Base-by-base conservation (phyloP, 23 red algal genomes). In the Gracilariopsis chorda region DNA sequence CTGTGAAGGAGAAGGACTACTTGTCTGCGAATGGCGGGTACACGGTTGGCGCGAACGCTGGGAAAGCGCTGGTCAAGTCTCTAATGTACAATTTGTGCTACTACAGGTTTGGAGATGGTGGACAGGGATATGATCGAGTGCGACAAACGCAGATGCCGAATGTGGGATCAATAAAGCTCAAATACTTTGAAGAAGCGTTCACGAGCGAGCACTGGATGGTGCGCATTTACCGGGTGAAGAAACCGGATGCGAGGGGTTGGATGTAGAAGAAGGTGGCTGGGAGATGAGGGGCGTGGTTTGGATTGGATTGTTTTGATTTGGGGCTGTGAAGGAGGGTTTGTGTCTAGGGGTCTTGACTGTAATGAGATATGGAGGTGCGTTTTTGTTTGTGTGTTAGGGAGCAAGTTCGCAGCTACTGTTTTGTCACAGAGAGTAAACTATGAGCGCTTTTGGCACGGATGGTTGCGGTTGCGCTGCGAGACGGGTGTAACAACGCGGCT, bases 161-260 rank as follows among this genome's bases (percentile, higher is more conserved):
- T 47, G 70, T 65, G 44, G 24, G 49, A 16, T 62, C 57, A 24
- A 91, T 98, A 36, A 84, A 78, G 45, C 86, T 99, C 24, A 84
- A 91, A 47, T 93, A 95, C 70, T 99, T 99, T 93, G 97, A 99
- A 78, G 97, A 99, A 58, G 97, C 97, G 64, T 99, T 99, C 65
- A 95, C 97, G 35, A 94, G 90, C 24, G 93, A 95, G 51, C 67
- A 95, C 46, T 99, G 93, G 93, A 93, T 99, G 51, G 97, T 99
- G 21, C 93, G 97, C 16, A 96, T 99, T 63, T 99, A 99, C 83
- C 73, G 91, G n/a, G 97, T 99, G 49, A 99, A 99, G 78, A 81
- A 92, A 32, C 89, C 94, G 3, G 53, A 95, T 81, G 60, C 80
- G 44, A 48, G 80, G 44, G 91, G 91, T 19, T 94, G 78, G 78